A percentile compares a stretch with the other conserved stretches of the same genome.
These are phyloP conservation scores for Ceratocystis lukuohia DNA, from an alignment of 2,329 filamentous ascomycete species.

Conservation along the genomic window DNA sequence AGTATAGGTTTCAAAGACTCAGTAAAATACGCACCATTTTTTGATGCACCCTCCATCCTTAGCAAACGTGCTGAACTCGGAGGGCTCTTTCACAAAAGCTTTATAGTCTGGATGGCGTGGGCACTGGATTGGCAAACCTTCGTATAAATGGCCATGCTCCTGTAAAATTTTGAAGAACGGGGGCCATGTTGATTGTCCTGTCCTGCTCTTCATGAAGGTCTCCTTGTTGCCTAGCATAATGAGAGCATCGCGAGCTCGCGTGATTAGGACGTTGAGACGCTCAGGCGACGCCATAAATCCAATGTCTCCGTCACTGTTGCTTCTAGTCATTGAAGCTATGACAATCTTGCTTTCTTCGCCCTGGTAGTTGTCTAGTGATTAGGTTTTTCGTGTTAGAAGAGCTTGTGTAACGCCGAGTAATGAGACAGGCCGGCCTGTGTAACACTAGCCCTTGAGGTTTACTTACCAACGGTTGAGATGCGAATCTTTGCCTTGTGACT, in stretches of 20 bases:
- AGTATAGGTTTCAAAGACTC: too few relatives aligned
- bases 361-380: slow-evolving; percentile 55
- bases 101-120: slow-evolving; percentile 42
- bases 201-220: slow-evolving; percentile 48
- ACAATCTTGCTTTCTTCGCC: slow-evolving; percentile 66
- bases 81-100: slow-evolving; percentile 32
- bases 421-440: not conserved
- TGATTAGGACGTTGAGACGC: slow-evolving; percentile 56
- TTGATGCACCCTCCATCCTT: slow-evolving; percentile 58
- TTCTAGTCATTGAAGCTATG: slow-evolving; percentile 52
- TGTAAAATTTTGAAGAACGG: slow-evolving; percentile 45
- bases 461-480: slow-evolving; percentile 56
- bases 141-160: slow-evolving; percentile 37
- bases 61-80: slow-evolving; percentile 47
- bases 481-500: slow-evolving; percentile 41
- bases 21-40: slow-evolving; percentile 31
- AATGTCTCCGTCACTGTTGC: slow-evolving; percentile 50
- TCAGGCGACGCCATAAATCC: slow-evolving; percentile 56
- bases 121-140: slow-evolving; percentile 48
- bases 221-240: slow-evolving; percentile 58
- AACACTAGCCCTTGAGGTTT: too few relatives aligned
- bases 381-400: too few relatives aligned
- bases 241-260: slow-evolving; percentile 49
- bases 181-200: slow-evolving; percentile 36
- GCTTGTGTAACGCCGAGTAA: too few relatives aligned